Conservation (phyloP, 306 rosid species). For the Amphicarpaea edgeworthii region DNA sequence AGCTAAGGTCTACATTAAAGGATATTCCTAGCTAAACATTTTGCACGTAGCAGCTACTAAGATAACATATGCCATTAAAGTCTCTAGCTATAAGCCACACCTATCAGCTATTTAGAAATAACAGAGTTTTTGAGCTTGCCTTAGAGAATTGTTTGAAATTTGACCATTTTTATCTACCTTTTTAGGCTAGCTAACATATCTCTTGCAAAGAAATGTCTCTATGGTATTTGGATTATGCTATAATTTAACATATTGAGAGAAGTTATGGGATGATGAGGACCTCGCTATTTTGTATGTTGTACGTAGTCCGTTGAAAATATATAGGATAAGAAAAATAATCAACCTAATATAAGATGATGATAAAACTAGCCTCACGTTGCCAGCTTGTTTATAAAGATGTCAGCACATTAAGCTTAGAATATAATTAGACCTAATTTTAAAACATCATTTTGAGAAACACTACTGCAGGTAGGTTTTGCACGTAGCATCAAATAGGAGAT, state of each 20-base stretch:
- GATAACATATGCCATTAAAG: too few relatives aligned
- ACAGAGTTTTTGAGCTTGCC: not conserved
- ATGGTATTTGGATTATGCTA: not conserved
- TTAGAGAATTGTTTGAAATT: slow-evolving; percentile 6
- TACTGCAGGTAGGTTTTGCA: not conserved
- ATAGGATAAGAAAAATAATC: slow-evolving; percentile 18
- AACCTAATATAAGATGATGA: not conserved
- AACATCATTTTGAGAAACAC: slow-evolving; percentile 2
- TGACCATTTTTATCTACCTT: not conserved
- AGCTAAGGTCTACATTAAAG: too few relatives aligned
- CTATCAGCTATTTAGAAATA: too few relatives aligned
- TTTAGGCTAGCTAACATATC: not conserved
- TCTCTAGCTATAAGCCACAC: too few relatives aligned
- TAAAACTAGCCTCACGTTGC: slow-evolving; percentile 10
- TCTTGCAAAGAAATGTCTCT: not conserved
- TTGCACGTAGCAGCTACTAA: too few relatives aligned
- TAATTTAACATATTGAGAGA: not conserved
- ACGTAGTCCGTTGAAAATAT: slow-evolving; percentile 22
- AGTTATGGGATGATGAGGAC: not conserved
- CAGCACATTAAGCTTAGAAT: slow-evolving; percentile 21
- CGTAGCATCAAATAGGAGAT: not conserved
- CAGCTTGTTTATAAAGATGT: slow-evolving; percentile 15
- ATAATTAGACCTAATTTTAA: slow-evolving; percentile 12
- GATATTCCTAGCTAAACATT: too few relatives aligned
- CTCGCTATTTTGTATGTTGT: not conserved